Percentiles rank a stretch among this genome's conserved stretches.
phyloP scores from a whole-genome alignment of 164 flowering plant genomes.

The Buxus sempervirens region DNA sequence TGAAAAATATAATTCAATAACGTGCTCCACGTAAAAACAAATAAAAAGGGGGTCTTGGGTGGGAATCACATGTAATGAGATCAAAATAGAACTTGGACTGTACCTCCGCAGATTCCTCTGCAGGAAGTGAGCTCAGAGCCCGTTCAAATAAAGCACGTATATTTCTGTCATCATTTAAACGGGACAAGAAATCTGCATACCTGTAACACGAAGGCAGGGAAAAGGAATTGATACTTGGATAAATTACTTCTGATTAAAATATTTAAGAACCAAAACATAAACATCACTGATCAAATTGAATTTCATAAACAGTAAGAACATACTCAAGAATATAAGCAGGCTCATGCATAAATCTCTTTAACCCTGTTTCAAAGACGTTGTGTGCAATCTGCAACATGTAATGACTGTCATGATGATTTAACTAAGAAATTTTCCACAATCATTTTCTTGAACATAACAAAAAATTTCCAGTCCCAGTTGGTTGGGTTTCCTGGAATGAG shows the following conservation, averaged over 20 bases:
- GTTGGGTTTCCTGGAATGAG: no score
- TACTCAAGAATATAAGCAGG: slow-evolving; percentile 94
- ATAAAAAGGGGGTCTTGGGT: background rate
- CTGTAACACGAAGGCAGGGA: slow-evolving; percentile 35
- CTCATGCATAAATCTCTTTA: slow-evolving; percentile 91
- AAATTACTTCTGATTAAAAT: background rate
- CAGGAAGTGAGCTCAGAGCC: slow-evolving; percentile 82
- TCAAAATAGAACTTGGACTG: background rate
- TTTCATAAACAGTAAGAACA: slow-evolving; percentile 22
- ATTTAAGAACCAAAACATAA: slow-evolving; percentile 8
- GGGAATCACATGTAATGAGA: background rate
- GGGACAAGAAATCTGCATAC: slow-evolving; percentile 90
- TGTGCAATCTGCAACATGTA: slow-evolving; percentile 71
- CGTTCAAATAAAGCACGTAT: slow-evolving; percentile 92
- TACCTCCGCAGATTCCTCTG: slow-evolving; percentile 87
- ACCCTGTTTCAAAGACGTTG: slow-evolving; percentile 85
- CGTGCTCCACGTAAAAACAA: background rate
- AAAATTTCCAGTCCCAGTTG: no score
- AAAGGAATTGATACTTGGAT: slow-evolving; percentile 3
- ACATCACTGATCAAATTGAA: slow-evolving; percentile 9
- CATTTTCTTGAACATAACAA: no score
- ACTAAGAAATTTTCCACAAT: no score
- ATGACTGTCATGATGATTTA: background rate
- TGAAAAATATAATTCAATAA: background rate
- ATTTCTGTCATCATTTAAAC: slow-evolving; percentile 93